phyloP scores from a whole-genome alignment of 2,329 filamentous ascomycete species.

The Phyllosticta citriasiana region DNA sequence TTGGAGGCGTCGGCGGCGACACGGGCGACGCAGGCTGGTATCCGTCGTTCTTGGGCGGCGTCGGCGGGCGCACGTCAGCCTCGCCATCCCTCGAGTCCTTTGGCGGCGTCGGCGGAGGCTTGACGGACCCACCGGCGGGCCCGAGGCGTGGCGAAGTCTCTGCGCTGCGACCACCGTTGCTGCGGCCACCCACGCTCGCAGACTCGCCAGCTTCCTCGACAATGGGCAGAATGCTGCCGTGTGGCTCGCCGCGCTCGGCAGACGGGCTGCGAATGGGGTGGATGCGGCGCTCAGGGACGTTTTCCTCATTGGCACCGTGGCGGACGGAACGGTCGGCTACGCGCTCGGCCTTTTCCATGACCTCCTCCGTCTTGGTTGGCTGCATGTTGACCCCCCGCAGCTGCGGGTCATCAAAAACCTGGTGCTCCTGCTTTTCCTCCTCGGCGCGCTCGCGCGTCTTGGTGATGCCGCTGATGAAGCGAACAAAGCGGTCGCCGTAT shows the following conservation, averaged over 20 bases:
- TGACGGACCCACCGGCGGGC: slow-evolving; percentile 12
- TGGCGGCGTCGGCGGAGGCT: slow-evolving; percentile 36
- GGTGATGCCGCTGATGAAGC: slow-evolving; percentile 83
- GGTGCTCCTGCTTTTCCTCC: slow-evolving; percentile 35
- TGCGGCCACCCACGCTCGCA: slow-evolving; percentile 53
- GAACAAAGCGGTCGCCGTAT: slow-evolving; percentile 89
- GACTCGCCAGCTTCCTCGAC: slow-evolving; percentile 85
- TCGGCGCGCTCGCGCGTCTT: slow-evolving; percentile 80
- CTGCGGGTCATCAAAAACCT: slow-evolving; percentile 25
- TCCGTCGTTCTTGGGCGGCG: slow-evolving; percentile 26
- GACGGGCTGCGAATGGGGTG: slow-evolving; percentile 47
- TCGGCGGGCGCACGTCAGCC: slow-evolving; percentile 24
- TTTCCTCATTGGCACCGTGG: slow-evolving; percentile 38
- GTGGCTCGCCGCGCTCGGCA: slow-evolving; percentile 45
- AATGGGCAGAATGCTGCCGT: slow-evolving; percentile 61
- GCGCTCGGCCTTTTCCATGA: slow-evolving; percentile 52
- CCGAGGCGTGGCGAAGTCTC: slow-evolving; percentile 9
- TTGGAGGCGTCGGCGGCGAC: slow-evolving; percentile 31
- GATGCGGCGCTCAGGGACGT: slow-evolving; percentile 54
- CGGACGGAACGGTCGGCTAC: slow-evolving; percentile 49
- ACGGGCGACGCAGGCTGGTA: slow-evolving; percentile 18
- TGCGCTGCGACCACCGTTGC: slow-evolving; percentile 30
- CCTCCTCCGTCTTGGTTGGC: slow-evolving; percentile 39
- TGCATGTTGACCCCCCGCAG: slow-evolving; percentile 30
- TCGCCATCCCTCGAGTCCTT: slow-evolving; percentile 24